A percentile compares a stretch with the other conserved stretches of the same genome.
These are phyloP conservation scores for Salpingoeca rosetta DNA, from an alignment of 78 protist species.

Conservation along the genomic window DNA sequence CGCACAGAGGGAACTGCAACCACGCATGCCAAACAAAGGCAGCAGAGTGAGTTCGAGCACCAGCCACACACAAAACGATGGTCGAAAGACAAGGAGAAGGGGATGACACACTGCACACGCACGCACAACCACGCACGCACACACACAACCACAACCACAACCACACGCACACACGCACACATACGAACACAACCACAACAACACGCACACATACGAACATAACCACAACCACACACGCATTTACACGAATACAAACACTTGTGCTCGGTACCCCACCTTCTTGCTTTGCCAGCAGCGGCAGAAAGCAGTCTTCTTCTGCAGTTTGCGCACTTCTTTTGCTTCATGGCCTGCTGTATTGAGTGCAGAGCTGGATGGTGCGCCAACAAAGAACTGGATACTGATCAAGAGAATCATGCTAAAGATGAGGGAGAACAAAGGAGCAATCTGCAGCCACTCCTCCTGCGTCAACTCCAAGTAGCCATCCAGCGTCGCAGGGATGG, in stretches of 20 bases:
- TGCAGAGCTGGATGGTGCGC: background rate
- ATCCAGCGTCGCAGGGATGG: background rate
- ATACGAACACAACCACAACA: no score
- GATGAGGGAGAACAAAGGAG: background rate
- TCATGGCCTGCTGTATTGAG: background rate
- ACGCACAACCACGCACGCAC: no score
- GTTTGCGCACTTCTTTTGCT: no score
- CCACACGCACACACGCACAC: no score
- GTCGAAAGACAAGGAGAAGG: no score
- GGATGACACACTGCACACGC: background rate
- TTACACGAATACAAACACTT: no score
- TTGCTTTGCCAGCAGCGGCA: constrained; percentile 17
- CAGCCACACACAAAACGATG: no score
- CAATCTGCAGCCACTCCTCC: background rate
- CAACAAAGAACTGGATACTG: background rate
- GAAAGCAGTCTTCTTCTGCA: background rate
- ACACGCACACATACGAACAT: no score
- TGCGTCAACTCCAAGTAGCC: background rate
- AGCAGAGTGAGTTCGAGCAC: no score
- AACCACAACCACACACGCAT: no score
- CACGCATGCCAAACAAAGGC: no score
- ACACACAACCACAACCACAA: no score
- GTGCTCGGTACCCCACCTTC: background rate
- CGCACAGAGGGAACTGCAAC: constrained; percentile 14
- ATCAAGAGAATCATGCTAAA: background rate